These are phyloP conservation scores for Botrytis fabae DNA, from an alignment of 2,329 filamentous ascomycete species.

Conservation along the genomic window DNA sequence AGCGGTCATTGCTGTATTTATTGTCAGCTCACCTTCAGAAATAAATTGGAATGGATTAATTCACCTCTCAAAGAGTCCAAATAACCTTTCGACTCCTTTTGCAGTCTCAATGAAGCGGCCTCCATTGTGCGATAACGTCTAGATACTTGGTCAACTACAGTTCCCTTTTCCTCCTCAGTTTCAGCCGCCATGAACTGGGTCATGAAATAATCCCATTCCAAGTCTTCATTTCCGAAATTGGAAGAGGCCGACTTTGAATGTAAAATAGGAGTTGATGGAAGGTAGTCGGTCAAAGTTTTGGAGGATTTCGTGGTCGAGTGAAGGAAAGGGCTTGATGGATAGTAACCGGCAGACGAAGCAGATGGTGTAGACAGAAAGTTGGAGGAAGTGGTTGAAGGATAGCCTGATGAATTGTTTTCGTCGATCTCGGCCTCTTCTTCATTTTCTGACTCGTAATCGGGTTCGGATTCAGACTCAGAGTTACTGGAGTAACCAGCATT, in stretches of 20 bases:
- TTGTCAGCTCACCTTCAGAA: constrained; percentile 25
- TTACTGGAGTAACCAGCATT: background rate
- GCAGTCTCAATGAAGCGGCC: constrained; percentile 83
- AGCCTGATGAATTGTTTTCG: background rate
- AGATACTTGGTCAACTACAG: constrained; percentile 22
- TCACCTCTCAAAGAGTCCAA: constrained; percentile 88
- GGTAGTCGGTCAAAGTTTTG: background rate
- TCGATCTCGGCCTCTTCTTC: background rate
- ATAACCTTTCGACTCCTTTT: constrained; percentile 98
- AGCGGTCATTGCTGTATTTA: constrained; percentile 81
- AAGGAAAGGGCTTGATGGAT: background rate
- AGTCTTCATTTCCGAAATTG: background rate
- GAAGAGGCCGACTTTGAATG: background rate
- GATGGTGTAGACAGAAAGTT: background rate
- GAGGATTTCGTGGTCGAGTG: background rate
- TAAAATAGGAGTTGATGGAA: constrained; percentile 9
- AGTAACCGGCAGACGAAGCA: background rate
- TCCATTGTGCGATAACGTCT: constrained; percentile 98
- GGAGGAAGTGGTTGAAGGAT: background rate
- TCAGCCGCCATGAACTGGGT: background rate
- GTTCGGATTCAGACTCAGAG: constrained; percentile 4
- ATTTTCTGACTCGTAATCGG: background rate
- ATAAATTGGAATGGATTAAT: constrained; percentile 24
- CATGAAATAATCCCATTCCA: background rate
- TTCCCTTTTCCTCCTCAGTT: background rate